Evolutionary conservation across 78 protist species (phyloP), one percentile per base, ranked within the genome.

Genomic region (Dictyostelium purpureum): DNA sequence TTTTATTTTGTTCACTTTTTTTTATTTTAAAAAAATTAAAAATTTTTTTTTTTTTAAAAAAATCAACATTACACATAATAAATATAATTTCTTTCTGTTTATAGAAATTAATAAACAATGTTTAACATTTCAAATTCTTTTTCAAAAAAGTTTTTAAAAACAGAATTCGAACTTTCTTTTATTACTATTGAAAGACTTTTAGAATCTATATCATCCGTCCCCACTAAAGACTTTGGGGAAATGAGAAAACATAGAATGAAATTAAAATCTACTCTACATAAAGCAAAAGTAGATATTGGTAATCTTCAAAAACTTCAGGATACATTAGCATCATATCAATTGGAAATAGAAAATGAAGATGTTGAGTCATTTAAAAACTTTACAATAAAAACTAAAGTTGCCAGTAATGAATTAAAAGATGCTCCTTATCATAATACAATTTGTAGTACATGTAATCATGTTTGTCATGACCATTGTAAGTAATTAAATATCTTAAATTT

Each of bases 381-480:
- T 76, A 76, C 45, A 37, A 54, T 6, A 37, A 76, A 26, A 4
- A 54, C 11, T 3, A 45, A 38, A 10, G 18, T 52, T 31, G 4
- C 21, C 7, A 76, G 31, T 14, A 14, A 12, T 21, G 51, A 37
- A 21, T 66, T 52, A 37, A 19, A 28, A 19, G 51, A n/a, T 21
- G 67, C 66, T 19, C 43, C 61, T 11, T 76, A 76, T 3, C 81
- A 76, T 28, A 54, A 21, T 45, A 76, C 81, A 3, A 51, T 76
- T 19, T 76, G 81, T n/a, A 76, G 81, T 76, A 56, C 47, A 6
- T 76, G 81, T 33, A 33, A 76, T 21, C 45, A 54, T 76, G 81
- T 76, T 1, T 76, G 81, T 54, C 81, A 76, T 52, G 45, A 52
- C 21, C 56, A 76, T 2, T 76, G 81, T 73, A 18, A 38, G 21